Percentiles rank a stretch among this genome's conserved stretches.
Conservation (phyloP, 192 early-diverging fungal species). For the Linnemannia exigua region DNA sequence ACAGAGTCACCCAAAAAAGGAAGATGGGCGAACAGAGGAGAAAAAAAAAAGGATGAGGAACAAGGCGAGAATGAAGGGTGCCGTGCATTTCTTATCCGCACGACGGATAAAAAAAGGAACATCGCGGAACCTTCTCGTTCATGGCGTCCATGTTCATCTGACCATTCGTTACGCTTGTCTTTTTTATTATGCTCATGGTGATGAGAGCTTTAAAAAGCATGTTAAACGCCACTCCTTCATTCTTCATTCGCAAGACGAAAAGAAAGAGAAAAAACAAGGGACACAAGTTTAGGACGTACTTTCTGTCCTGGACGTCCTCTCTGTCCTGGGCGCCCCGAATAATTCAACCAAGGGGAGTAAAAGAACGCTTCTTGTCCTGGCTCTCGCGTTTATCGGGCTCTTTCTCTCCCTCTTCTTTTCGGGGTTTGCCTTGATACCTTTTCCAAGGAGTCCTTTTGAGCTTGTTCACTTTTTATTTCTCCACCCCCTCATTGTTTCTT, state of each 20-base stretch:
- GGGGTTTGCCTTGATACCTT: background rate
- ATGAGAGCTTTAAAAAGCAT: background rate
- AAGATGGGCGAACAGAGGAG: background rate
- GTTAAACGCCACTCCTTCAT: background rate
- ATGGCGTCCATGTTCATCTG: background rate
- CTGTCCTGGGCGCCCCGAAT: background rate
- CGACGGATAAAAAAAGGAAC: background rate
- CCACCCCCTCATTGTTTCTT: background rate
- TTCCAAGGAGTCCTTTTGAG: background rate
- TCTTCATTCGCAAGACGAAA: no score
- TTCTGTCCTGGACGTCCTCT: background rate
- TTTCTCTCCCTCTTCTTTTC: background rate
- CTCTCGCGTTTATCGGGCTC: background rate
- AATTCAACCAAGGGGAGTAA: background rate
- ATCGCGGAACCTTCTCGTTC: background rate
- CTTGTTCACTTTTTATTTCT: background rate
- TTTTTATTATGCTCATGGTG: background rate
- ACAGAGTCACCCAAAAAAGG: no score
- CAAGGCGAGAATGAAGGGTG: background rate
- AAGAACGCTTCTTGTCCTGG: background rate
- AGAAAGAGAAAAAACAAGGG: background rate
- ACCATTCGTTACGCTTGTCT: background rate
- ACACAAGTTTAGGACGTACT: background rate
- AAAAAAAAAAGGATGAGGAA: background rate
- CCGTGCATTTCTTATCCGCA: constrained; percentile 1